Evolutionary conservation across 1,284 basidiomycete species (phyloP), one percentile per base, ranked within the genome.

Genomic region (Phellinidium pouzarii): DNA sequence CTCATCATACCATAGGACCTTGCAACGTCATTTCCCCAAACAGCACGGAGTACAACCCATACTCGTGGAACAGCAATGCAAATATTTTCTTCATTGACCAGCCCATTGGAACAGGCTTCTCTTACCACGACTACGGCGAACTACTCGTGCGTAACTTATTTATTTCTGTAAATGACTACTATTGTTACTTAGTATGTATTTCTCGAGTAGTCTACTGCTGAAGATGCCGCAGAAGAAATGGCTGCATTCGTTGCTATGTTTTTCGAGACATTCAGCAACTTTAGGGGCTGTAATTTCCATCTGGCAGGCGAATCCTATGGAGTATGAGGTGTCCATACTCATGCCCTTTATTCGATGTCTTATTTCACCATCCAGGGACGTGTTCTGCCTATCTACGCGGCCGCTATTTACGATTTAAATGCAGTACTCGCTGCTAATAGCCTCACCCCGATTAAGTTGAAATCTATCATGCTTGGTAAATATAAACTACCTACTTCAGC

Each of bases 351-450:
- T 34, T 34, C 14, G 6, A 14, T 34, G 31, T 34, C 31, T 34
- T 14, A 34, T 34, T 34, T 45, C 26, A 2, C 22, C 26, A 23
- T 25, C 20, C 29, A 86, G 80, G 91, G 91, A 2, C 80, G 88
- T 20, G 93, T 91, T 66, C 73, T 94, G 5, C 91, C 91, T 0
- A 70, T 91, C 3, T 94, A 91, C 58, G 91, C 91, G 0, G 73
- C 85, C 1, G 79, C 80, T n/a, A 79, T 94, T 0, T 82, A 85
- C 42, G 91, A 94, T 66, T 82, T 87, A 58, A 94, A 94, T 64
- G 68, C 75, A 5, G 64, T 66, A 27, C 71, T 87, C 11, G 65
- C 74, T 11, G 70, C 76, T 14, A 75, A 72, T 0, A 86, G 84
- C 2, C 64, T 83, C 59, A 77, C 78, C 5, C 83, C 87, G 0